Conservation (phyloP, 441 rosid species). For the Eruca vesicaria region DNA sequence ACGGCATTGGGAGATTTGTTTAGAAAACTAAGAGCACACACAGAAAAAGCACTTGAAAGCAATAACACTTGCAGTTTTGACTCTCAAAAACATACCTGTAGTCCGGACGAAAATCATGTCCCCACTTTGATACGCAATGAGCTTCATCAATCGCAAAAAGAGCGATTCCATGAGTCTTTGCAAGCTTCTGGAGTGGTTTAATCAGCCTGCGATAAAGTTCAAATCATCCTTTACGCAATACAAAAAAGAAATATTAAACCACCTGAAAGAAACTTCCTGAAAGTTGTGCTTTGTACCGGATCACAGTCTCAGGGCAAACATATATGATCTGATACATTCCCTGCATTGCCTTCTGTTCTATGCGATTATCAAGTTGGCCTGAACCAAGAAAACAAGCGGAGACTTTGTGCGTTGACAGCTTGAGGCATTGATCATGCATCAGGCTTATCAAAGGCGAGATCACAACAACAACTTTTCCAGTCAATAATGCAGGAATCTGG, state of each 20-base stretch:
- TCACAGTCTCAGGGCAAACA: conserved; percentile 84
- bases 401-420: conserved; percentile 70
- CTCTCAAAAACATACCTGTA: conserved; percentile 50
- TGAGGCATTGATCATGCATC: conserved; percentile 96
- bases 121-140: conserved; percentile 97
- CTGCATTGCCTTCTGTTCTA: conserved; percentile 83
- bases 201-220: conserved; percentile 54
- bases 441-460: conserved; percentile 92
- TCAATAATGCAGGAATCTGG: conserved; percentile 85
- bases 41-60: not conserved
- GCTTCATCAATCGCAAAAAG: conserved; percentile 93
- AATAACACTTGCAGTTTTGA: not conserved
- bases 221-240: not conserved
- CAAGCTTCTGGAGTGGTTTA: conserved; percentile 71
- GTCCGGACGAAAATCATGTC: conserved; percentile 90
- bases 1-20: not conserved
- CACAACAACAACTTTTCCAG: conserved; percentile 81
- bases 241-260: not conserved
- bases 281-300: conserved; percentile 44
- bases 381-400: conserved; percentile 98
- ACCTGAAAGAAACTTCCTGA: not conserved
- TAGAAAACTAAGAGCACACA: not conserved
- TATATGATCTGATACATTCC: conserved; percentile 81
- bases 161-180: conserved; percentile 71
- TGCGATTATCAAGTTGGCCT: conserved; percentile 81